phyloP scores from a whole-genome alignment of 495 filamentous ascomycete species.

The Neurospora sp. region DNA sequence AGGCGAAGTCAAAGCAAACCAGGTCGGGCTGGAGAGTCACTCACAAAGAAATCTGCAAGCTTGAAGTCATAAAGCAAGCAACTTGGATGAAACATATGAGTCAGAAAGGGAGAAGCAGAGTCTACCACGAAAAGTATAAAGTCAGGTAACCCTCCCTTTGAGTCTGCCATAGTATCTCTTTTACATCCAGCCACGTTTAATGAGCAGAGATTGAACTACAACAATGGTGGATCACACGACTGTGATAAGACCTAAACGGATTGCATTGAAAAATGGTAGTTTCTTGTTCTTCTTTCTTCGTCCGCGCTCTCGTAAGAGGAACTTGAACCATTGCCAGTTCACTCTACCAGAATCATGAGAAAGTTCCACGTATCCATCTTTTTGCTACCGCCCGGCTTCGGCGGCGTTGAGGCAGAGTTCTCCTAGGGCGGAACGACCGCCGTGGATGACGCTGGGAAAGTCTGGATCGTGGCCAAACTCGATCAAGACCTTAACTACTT shows the following conservation, averaged over 20 bases:
- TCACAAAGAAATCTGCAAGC: neutral
- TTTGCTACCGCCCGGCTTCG: conserved; percentile 10
- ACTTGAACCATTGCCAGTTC: neutral
- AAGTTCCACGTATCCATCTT: neutral
- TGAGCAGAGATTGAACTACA: neutral
- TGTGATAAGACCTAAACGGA: neutral
- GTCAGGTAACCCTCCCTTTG: neutral
- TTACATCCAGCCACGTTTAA: neutral
- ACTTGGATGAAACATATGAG: neutral
- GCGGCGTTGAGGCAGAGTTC: conserved; percentile 38
- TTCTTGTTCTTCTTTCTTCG: neutral
- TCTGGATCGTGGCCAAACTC: conserved; percentile 37
- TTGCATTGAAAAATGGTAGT: neutral
- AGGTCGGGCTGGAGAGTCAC: neutral
- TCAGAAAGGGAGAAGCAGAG: neutral
- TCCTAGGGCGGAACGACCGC: conserved; percentile 37
- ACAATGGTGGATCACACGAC: too few relatives aligned
- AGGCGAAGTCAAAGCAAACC: neutral
- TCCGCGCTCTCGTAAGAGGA: neutral
- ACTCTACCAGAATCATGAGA: neutral
- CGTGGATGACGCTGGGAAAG: conserved; percentile 38
- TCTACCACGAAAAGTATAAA: neutral
- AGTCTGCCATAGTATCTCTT: neutral
- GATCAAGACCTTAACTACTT: conserved; percentile 32
- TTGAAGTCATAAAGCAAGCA: neutral